Conservation (phyloP, 345 rosid species). For the Hibiscus syriacus region DNA sequence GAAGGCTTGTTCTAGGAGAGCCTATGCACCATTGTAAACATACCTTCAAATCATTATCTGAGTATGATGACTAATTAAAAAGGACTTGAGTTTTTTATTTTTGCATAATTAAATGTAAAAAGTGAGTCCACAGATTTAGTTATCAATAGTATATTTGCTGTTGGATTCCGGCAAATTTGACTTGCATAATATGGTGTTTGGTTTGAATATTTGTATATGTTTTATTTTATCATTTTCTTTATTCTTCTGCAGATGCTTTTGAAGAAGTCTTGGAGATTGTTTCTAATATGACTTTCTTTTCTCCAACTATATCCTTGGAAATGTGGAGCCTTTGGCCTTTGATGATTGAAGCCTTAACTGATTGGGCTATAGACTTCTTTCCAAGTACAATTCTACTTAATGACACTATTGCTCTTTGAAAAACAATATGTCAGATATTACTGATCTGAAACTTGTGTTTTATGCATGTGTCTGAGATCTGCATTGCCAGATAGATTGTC, state of each 20-base stretch:
- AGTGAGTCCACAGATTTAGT: not conserved
- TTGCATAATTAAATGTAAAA: not conserved
- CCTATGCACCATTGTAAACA: not conserved
- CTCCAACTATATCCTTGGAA: constrained; percentile 84
- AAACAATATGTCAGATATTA: not conserved
- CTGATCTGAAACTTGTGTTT: not conserved
- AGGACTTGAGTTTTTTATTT: not conserved
- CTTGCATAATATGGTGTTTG: not conserved
- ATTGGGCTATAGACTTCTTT: constrained; percentile 98
- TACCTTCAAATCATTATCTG: not conserved
- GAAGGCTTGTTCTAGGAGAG: not conserved
- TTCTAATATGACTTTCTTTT: constrained; percentile 91
- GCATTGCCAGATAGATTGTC: not conserved
- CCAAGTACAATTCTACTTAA: constrained; percentile 41
- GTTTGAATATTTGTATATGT: not conserved
- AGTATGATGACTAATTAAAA: not conserved
- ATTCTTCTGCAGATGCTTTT: constrained; percentile 68
- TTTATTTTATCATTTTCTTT: not conserved
- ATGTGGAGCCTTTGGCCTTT: constrained; percentile 99
- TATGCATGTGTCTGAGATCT: not conserved
- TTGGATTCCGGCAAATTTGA: not conserved
- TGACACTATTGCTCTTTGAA: not conserved
- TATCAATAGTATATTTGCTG: not conserved
- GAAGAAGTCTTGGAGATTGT: constrained; percentile 99
- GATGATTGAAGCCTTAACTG: constrained; percentile 60